These are phyloP conservation scores for Liquidambar formosana DNA, from an alignment of 164 flowering plant species.

Conservation along the genomic window DNA sequence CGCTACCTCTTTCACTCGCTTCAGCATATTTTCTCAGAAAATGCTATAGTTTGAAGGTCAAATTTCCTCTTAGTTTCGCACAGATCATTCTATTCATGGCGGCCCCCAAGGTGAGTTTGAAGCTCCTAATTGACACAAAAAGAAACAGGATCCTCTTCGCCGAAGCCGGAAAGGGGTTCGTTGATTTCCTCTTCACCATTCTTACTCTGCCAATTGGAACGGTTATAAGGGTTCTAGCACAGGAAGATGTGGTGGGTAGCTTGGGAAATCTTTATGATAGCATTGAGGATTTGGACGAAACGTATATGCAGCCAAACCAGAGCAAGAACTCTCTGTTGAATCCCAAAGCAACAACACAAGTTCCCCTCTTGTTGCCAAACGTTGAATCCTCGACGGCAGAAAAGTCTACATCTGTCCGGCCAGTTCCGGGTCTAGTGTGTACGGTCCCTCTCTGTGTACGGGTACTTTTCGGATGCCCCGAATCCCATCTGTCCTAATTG, in stretches of 20 bases:
- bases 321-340: conserved; percentile 8
- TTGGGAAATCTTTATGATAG: conserved; percentile 22
- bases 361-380: not conserved
- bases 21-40: too few relatives aligned
- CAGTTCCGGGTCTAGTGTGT: too few relatives aligned
- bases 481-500: not conserved
- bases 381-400: not conserved
- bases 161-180: conserved; percentile 31
- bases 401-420: not conserved
- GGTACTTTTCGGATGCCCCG: not conserved
- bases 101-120: conserved; percentile 20
- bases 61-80: too few relatives aligned
- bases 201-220: conserved; percentile 24
- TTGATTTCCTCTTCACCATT: conserved; percentile 33
- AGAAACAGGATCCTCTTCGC: conserved; percentile 30
- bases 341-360: not conserved
- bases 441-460: too few relatives aligned
- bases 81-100: not conserved
- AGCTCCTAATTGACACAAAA: conserved; percentile 35
- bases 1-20: too few relatives aligned
- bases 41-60: too few relatives aligned
- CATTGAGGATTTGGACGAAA: conserved; percentile 14
- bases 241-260: conserved; percentile 17
- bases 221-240: conserved; percentile 4
- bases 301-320: conserved; percentile 15